Evolutionary conservation across 2,329 filamentous ascomycete species (phyloP), one percentile per base, ranked within the genome.

Genomic region (Xylaria polymorpha): DNA sequence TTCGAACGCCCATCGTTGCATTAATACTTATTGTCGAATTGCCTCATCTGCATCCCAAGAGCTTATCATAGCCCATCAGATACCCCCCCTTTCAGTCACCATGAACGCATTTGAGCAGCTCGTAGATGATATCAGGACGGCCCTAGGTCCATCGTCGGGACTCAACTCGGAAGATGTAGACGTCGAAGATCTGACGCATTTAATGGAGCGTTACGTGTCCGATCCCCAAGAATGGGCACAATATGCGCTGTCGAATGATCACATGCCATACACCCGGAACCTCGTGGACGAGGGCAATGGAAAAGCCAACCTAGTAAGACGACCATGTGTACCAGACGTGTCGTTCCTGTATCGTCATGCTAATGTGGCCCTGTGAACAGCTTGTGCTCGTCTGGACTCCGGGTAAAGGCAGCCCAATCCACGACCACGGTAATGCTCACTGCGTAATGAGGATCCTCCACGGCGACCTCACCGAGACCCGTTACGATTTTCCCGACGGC

Each of bases 361-460:
- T 78, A 64, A 78, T 64, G 46, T 6, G 20, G 59, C n/a, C n/a
- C 43, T 50, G 18, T 56, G 55, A 75, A 60, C 79, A 95, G 92
- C 87, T 97, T 71, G 88, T 97, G 57, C 88, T 97, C 48, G 94
- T 97, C 46, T 98, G 94, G 94, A 91, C 90, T 18, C 94, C 94
- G 0, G 92, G 92, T 61, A 93, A 93, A 81, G 88, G 88, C 44
- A 95, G 92, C 75, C 91, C 92, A 12, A 94, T 98, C 77, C 94
- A 98, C 78, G 94, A 98, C 79, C 92, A 94, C 80, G 91, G 91
- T 77, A 93, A 95, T 70, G 93, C 94, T 46, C 94, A 97, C 79
- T 98, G 94, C 81, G 84, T 97, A 74, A 97, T 97, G 93, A 97
- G 91, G 84, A 90, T 95, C 73, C 86, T 97, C 71, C 90, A 89